Evolutionary conservation across 495 filamentous ascomycete species (phyloP), one percentile per base, ranked within the genome.

Genomic region (Penicillium atrosanguineum): DNA sequence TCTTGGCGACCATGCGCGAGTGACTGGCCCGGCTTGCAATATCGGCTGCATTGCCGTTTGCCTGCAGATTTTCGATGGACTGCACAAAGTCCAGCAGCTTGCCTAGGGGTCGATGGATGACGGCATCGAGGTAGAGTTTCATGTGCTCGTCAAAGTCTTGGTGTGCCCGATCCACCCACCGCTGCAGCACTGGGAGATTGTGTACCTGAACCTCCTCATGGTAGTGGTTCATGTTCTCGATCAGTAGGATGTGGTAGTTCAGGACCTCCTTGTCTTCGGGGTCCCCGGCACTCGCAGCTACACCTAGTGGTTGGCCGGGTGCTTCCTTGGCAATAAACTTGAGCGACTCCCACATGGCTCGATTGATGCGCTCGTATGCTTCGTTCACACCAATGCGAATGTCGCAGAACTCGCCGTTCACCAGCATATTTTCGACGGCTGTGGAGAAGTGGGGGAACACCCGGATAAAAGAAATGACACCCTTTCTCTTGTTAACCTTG

Each of bases 171-270:
- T 84, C 81, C 60, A 80, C 83, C 89, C 91, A 96, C 54, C 88
- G 85, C 54, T 86, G 83, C 7, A 97, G 77, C 14, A 95, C 83
- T 2, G 86, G 79, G 49, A 92, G 83, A 16, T 75, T 74, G 37
- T 83, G 80, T n/a, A 86, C 76, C 56, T 94, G 88, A 9, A 95
- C 85, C 65, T 97, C 93, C 60, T 97, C 91, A 9, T 92, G 75
- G 69, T 93, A 96, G 67, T 96, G 91, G 66, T 96, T 94, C 93
- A 97, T 96, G 66, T 97, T 97, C 68, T 97, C 93, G 54, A 97
- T 97, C 29, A 97, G 81, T 44, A 96, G 81, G 61, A 97, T 96
- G 67, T 97, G 91, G 72, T 95, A 95, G 67, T 97, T 97, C 19
- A 97, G 79, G 15, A 88, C 85, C 65, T 96, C 93, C 69, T 97